Evolutionary conservation across 805 yeast species (phyloP), one percentile per base, ranked within the genome.

Genomic region (Candida pseudoglaebosa): DNA sequence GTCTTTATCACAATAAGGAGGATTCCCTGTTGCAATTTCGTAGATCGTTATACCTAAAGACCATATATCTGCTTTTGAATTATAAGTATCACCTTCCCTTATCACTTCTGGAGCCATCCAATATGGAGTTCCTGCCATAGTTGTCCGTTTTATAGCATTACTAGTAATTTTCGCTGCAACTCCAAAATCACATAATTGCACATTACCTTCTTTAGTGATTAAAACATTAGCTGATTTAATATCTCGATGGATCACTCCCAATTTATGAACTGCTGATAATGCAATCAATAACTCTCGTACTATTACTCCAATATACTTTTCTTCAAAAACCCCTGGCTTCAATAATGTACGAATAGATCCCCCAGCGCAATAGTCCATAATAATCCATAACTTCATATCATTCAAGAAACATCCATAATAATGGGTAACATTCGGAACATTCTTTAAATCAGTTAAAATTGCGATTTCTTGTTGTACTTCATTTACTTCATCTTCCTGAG

Each of bases 41-140:
- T 81, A 93, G 6, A 89, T 71, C 0, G 99, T 91, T 44, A 93
- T 87, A 12, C 99, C 99, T 34, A 91, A 61, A 0, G 98, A 90
- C 99, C 99, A 93, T 5, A 93, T 86, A 60, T 93, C 99, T 1
- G 95, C 99, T 61, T 83, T 90, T 32, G 82, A 77, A 58, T 86
- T 95, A 68, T 93, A 85, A 6, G 82, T 75, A 12, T 83, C 84
- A 29, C 95, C 95, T 59, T 91, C 97, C 65, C 86, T 75, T 28
- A 91, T 91, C 22, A 91, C 99, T 59, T 91, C 99, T 0, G 99
- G 99, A 0, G 99, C 97, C 99, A 93, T 93, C 99, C 99, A 93
- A 57, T 89, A 93, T 0, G 95, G 95, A 0, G 95, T 85, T 5
- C 95, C 95, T 0, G 96, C 98, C 78, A 95, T 89, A 0, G 99